phyloP scores from a whole-genome alignment of 2,329 filamentous ascomycete genomes.

The Botrytis fragariae region DNA sequence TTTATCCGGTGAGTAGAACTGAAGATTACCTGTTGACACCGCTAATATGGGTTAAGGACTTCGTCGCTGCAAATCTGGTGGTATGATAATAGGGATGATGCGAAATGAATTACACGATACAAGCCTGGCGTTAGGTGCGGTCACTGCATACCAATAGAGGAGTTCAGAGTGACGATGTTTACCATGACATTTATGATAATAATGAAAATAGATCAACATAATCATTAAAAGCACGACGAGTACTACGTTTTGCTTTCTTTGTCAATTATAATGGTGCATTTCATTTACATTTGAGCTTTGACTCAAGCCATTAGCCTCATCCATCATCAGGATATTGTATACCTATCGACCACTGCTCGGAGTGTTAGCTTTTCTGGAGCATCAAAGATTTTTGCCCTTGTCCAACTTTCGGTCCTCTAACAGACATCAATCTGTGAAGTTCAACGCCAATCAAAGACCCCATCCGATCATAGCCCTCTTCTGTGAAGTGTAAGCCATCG shows the following conservation, averaged over 20 bases:
- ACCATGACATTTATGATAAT: conserved; percentile 18
- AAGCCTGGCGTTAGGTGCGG: conserved; percentile 30
- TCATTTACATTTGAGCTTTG: background rate
- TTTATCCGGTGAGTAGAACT: conserved; percentile 64
- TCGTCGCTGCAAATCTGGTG: conserved; percentile 54
- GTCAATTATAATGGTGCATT: background rate
- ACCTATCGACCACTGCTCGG: background rate
- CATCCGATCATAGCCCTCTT: conserved; percentile 60
- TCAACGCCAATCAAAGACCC: conserved; percentile 55
- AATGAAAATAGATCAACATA: conserved; percentile 14
- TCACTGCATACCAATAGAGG: conserved; percentile 17
- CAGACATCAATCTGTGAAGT: conserved; percentile 47
- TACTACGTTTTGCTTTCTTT: background rate
- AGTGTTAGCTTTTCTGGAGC: background rate
- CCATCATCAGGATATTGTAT: background rate
- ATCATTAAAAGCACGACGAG: background rate
- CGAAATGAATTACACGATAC: conserved; percentile 22
- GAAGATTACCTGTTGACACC: background rate
- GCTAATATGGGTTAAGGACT: conserved; percentile 45
- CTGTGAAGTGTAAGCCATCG: conserved; percentile 58
- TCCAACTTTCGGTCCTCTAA: conserved; percentile 27
- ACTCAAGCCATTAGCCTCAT: background rate
- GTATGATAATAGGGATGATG: conserved; percentile 35
- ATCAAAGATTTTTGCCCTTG: background rate
- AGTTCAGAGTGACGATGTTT: background rate